Evolutionary conservation across 169 alveolate genomes (phyloP).

Genomic region (Toxoplasma gondii): DNA sequence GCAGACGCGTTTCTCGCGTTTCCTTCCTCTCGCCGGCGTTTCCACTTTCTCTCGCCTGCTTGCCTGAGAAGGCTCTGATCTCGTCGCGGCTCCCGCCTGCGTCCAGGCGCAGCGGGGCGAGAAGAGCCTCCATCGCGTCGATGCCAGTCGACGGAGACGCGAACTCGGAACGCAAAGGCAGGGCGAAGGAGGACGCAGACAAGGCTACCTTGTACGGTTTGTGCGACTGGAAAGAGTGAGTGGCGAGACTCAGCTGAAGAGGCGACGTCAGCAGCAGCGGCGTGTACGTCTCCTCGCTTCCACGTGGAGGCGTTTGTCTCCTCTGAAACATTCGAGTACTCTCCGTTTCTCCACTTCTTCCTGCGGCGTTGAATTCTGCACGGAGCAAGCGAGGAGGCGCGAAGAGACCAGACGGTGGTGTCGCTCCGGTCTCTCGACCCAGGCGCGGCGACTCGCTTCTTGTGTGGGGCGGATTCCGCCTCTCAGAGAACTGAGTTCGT

Average conservation of each 20-base stretch:
- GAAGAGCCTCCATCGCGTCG: neutral
- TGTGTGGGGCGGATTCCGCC: too few species aligned
- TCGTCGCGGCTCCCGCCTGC: neutral
- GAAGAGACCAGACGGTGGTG: too few species aligned
- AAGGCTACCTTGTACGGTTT: neutral
- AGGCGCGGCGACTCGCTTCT: too few species aligned
- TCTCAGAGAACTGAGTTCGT: too few species aligned
- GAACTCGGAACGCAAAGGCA: neutral
- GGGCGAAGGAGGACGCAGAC: neutral
- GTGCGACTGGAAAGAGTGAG: neutral
- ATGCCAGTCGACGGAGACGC: neutral
- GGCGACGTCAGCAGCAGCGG: neutral
- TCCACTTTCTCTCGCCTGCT: neutral
- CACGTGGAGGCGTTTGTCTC: too few species aligned
- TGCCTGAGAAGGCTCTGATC: neutral
- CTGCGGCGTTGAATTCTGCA: too few species aligned
- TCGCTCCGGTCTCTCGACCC: too few species aligned
- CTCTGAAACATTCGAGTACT: too few species aligned
- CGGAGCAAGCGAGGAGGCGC: too few species aligned
- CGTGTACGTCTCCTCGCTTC: neutral
- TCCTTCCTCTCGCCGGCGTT: neutral
- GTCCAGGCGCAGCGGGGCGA: neutral
- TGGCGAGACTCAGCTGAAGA: neutral
- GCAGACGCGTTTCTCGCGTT: too few species aligned
- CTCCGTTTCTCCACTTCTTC: too few species aligned